These are phyloP conservation scores for Teratosphaeria nubilosa DNA, from an alignment of 2,329 filamentous ascomycete genomes.

Conservation along the genomic window DNA sequence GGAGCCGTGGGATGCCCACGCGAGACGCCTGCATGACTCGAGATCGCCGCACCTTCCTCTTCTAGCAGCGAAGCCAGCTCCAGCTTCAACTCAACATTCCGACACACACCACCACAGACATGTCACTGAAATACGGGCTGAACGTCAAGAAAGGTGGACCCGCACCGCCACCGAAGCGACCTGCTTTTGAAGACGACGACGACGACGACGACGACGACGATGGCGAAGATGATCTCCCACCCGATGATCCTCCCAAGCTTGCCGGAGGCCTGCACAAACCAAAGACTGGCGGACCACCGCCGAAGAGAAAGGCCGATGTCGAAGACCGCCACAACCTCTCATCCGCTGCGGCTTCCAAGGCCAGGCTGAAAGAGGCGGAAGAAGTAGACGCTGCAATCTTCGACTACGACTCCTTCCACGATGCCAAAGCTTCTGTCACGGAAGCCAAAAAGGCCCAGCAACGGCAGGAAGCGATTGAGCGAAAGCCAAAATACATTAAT, in stretches of 20 bases:
- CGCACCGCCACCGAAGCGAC: background rate
- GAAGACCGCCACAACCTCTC: slow-evolving; percentile 48
- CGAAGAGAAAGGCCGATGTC: slow-evolving; percentile 33
- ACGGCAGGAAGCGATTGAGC: slow-evolving; percentile 45
- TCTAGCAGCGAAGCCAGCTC: background rate
- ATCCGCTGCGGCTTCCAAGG: slow-evolving; percentile 51
- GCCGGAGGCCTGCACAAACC: slow-evolving; percentile 37
- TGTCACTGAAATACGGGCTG: slow-evolving; percentile 28
- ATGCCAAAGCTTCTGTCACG: slow-evolving; percentile 52
- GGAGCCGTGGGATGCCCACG: too few species aligned
- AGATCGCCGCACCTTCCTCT: slow-evolving; percentile 1
- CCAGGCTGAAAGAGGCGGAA: slow-evolving; percentile 54
- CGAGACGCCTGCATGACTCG: background rate
- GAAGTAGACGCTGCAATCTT: slow-evolving; percentile 65
- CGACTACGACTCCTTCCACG: slow-evolving; percentile 77
- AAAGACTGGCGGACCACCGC: slow-evolving; percentile 23
- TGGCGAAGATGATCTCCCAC: slow-evolving; percentile 13
- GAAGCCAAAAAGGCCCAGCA: slow-evolving; percentile 48
- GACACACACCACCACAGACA: slow-evolving; percentile 6
- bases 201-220: slow-evolving; percentile 22
- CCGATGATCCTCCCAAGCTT: slow-evolving; percentile 46
- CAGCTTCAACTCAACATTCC: background rate
- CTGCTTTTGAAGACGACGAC: too few species aligned
- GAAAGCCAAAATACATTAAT: slow-evolving; percentile 69
- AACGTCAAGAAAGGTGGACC: slow-evolving; percentile 23